These are phyloP conservation scores for Lactarius pseudohatsudake DNA, from an alignment of 768 basidiomycete species.

Conservation along the genomic window DNA sequence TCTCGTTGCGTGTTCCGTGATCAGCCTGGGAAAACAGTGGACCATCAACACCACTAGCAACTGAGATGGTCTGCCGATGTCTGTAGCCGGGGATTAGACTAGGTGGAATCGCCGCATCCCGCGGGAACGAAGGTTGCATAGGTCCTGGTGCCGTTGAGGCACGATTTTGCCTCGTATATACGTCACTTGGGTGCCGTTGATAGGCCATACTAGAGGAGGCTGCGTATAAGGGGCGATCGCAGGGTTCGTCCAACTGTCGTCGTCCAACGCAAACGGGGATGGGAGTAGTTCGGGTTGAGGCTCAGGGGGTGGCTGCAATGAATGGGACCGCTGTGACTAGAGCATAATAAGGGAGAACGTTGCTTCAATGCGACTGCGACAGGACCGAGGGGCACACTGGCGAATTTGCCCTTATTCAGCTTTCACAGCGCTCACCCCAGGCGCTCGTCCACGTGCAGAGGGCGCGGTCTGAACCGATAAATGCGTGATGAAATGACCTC, in stretches of 20 bases:
- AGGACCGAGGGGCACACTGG: neutral
- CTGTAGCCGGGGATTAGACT: constrained; percentile 20
- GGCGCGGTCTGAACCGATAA: neutral
- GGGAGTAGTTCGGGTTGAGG: neutral
- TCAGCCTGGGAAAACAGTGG: neutral
- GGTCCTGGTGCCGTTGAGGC: constrained; percentile 7
- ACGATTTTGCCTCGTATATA: constrained; percentile 6
- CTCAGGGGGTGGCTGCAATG: neutral
- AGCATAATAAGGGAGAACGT: constrained; percentile 3
- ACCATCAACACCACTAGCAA: neutral
- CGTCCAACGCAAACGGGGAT: neutral
- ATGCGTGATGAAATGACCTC: constrained; percentile 15
- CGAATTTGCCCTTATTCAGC: constrained; percentile 14
- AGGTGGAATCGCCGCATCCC: constrained; percentile 3
- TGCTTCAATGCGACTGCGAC: constrained; percentile 5
- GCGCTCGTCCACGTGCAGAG: neutral
- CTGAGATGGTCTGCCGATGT: neutral
- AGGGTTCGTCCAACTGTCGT: neutral
- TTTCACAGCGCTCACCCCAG: constrained; percentile 3
- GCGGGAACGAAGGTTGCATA: neutral
- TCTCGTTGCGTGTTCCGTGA: neutral
- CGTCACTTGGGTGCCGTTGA: neutral
- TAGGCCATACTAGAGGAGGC: constrained; percentile 1
- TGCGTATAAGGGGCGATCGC: neutral
- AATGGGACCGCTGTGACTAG: neutral